Conservation (phyloP, 176 grass and related monocot genomes). For the Carex pumila region DNA sequence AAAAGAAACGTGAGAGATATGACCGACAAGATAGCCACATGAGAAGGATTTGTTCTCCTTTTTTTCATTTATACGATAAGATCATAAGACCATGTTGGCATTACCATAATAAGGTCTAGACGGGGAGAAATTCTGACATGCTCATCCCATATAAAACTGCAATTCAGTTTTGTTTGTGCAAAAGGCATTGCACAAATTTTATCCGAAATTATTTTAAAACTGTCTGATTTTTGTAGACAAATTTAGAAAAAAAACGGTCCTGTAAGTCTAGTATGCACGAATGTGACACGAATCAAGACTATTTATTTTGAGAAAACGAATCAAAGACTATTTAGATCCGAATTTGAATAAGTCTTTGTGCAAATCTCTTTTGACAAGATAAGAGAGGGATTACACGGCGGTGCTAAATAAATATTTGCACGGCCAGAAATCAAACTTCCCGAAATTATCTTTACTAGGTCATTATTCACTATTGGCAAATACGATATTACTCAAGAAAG, state of each 20-base stretch:
- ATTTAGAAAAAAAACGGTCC: too few species aligned
- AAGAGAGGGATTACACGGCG: background rate
- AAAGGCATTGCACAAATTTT: too few species aligned
- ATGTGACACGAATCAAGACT: too few species aligned
- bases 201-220: too few species aligned
- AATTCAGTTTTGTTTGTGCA: too few species aligned
- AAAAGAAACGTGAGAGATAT: slow-evolving; percentile 4
- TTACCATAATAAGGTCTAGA: background rate
- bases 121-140: background rate
- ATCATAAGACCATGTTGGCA: background rate
- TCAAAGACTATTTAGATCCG: too few species aligned
- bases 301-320: too few species aligned
- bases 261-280: too few species aligned
- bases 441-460: background rate
- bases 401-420: background rate
- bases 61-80: background rate
- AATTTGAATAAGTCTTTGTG: too few species aligned
- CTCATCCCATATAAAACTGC: background rate
- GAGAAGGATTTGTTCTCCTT: background rate
- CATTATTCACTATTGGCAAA: background rate
- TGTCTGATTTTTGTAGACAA: too few species aligned
- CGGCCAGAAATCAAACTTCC: background rate
- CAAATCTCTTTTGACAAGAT: background rate
- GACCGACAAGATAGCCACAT: background rate
- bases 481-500: background rate